These are phyloP conservation scores for Erythrobasidium hasegawianum DNA, from an alignment of 1,284 basidiomycete species.

Conservation along the genomic window DNA sequence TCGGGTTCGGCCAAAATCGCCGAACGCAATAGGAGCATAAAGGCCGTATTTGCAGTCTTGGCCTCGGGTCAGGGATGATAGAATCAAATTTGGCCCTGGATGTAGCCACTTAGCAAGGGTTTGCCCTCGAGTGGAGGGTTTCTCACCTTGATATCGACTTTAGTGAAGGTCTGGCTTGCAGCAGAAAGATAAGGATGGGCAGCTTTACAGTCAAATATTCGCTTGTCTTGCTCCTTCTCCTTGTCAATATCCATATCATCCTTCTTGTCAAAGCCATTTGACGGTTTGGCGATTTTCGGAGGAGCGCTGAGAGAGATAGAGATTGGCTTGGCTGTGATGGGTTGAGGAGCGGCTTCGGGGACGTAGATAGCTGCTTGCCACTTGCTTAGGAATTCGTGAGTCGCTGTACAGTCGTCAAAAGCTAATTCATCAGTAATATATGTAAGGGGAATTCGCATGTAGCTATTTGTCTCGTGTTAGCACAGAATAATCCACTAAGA, in stretches of 20 bases:
- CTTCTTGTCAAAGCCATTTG: slow-evolving; percentile 10
- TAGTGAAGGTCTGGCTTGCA: slow-evolving; percentile 52
- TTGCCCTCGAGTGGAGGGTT: too few relatives aligned
- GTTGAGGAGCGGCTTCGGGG: slow-evolving; percentile 44
- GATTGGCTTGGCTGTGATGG: slow-evolving; percentile 26
- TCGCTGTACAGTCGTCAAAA: slow-evolving; percentile 66
- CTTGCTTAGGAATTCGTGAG: slow-evolving; percentile 66
- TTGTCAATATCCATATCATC: slow-evolving; percentile 19
- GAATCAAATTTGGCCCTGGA: slow-evolving; percentile 32
- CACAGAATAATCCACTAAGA: background rate
- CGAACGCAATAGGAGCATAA: too few relatives aligned
- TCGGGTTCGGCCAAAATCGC: too few relatives aligned
- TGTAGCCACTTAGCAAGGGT: background rate
- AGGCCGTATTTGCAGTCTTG: too few relatives aligned
- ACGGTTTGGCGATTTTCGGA: slow-evolving; percentile 13
- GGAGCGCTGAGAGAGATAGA: slow-evolving; percentile 29
- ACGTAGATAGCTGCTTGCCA: slow-evolving; percentile 68
- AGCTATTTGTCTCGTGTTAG: slow-evolving; percentile 56
- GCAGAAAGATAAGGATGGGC: slow-evolving; percentile 50
- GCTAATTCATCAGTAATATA: slow-evolving; percentile 78
- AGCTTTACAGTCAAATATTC: slow-evolving; percentile 53
- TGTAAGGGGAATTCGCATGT: slow-evolving; percentile 67
- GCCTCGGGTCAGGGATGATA: too few relatives aligned
- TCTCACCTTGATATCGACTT: slow-evolving; percentile 55
- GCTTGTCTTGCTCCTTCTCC: slow-evolving; percentile 40